Percentiles rank a stretch among this genome's conserved stretches.
phyloP scores from a whole-genome alignment of 2,329 filamentous ascomycete genomes.

The Hymenoscyphus scutula region DNA sequence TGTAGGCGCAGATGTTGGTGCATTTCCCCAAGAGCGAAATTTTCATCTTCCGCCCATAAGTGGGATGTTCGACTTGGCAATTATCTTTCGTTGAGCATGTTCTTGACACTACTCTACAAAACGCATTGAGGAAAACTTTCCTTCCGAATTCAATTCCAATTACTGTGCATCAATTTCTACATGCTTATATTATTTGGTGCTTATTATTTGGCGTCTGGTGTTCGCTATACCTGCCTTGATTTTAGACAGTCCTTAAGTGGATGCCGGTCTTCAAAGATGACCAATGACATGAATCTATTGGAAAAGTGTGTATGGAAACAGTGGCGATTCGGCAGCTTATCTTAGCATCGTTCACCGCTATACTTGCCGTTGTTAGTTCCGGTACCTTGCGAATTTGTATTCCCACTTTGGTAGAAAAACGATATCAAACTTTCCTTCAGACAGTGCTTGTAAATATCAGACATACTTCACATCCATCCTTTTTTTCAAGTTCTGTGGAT shows the following conservation, averaged over 20 bases:
- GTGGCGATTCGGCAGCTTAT: background rate
- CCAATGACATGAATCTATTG: background rate
- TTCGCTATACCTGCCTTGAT: background rate
- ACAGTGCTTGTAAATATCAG: background rate
- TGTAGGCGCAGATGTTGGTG: background rate
- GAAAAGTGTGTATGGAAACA: background rate
- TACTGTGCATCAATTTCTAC: background rate
- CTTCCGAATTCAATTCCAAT: background rate
- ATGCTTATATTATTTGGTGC: background rate
- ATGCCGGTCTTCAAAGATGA: background rate
- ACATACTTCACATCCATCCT: background rate
- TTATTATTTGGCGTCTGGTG: no score
- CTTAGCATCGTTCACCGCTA: background rate
- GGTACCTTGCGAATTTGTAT: background rate
- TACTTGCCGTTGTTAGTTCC: background rate
- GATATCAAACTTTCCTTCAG: background rate
- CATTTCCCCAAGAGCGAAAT: background rate
- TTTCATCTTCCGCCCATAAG: background rate
- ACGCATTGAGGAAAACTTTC: background rate
- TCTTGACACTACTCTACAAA: no score
- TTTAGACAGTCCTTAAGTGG: background rate
- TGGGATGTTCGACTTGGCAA: background rate
- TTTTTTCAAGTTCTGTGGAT: background rate
- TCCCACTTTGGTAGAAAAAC: background rate
- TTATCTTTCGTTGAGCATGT: background rate